These are phyloP conservation scores for Tylopilus felleus DNA, from an alignment of 768 basidiomycete species.

Conservation along the genomic window DNA sequence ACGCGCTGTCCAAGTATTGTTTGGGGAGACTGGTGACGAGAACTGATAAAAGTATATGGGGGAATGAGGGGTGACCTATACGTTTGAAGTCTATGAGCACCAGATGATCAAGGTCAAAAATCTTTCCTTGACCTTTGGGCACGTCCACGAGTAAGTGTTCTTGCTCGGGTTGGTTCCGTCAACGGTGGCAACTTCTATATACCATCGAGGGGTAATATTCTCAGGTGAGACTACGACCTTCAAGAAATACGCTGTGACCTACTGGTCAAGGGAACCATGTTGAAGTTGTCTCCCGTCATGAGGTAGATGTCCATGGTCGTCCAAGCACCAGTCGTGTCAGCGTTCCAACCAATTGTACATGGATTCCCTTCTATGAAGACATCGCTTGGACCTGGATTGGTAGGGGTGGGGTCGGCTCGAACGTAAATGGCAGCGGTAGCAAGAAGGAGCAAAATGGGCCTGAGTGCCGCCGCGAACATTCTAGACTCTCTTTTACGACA, in stretches of 20 bases:
- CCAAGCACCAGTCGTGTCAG: constrained; percentile 61
- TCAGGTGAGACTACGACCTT: background rate
- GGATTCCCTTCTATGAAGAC: constrained; percentile 52
- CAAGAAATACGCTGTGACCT: constrained; percentile 23
- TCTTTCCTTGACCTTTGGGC: constrained; percentile 55
- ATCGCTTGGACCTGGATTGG: constrained; percentile 55
- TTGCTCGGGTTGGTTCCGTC: constrained; percentile 56
- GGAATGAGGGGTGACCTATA: constrained; percentile 59
- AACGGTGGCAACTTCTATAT: constrained; percentile 56
- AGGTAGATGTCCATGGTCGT: constrained; percentile 70
- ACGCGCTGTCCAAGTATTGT: constrained; percentile 65
- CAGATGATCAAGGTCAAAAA: background rate
- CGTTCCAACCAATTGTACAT: constrained; percentile 59
- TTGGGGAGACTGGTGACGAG: constrained; percentile 39
- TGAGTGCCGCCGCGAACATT: constrained; percentile 20
- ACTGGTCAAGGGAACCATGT: constrained; percentile 70
- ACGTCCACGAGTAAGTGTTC: constrained; percentile 53
- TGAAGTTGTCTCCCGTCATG: constrained; percentile 73
- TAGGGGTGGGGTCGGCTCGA: constrained; percentile 59
- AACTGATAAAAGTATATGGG: constrained; percentile 84
- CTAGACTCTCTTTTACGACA: background rate
- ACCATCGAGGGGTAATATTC: background rate
- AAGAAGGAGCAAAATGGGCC: constrained; percentile 14
- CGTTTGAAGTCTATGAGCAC: background rate
- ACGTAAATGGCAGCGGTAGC: constrained; percentile 34